phyloP scores from a whole-genome alignment of 2,329 filamentous ascomycete genomes.

The Colletotrichum filicis region DNA sequence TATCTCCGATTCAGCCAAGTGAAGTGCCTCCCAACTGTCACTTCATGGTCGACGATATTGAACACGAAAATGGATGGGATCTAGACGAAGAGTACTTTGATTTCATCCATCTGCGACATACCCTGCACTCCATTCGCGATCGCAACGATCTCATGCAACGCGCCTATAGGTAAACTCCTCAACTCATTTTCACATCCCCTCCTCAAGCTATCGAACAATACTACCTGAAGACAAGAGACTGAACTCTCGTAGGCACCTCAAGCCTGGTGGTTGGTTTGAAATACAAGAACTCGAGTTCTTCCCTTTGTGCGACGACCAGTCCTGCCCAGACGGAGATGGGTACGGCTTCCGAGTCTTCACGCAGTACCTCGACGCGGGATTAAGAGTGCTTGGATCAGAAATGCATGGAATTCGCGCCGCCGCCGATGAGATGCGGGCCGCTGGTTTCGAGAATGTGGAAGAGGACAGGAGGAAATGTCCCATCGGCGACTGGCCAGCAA shows the following conservation, averaged over 20 bases:
- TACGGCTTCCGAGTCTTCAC: slow-evolving; percentile 61
- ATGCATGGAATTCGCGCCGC: slow-evolving; percentile 51
- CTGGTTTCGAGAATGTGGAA: slow-evolving; percentile 55
- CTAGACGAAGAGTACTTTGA: slow-evolving; percentile 58
- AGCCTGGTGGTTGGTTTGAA: slow-evolving; percentile 63
- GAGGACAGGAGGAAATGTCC: slow-evolving; percentile 59
- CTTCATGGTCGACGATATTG: slow-evolving; percentile 64
- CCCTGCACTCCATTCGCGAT: slow-evolving; percentile 56
- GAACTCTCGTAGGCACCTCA: slow-evolving; percentile 52
- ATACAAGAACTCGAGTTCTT: slow-evolving; percentile 57
- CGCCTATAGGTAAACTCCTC: slow-evolving; percentile 50
- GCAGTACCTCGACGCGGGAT: slow-evolving; percentile 51
- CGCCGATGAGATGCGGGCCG: slow-evolving; percentile 47
- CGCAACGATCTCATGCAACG: slow-evolving; percentile 52
- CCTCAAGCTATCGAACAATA: background rate
- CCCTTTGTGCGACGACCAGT: slow-evolving; percentile 56
- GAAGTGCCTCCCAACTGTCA: slow-evolving; percentile 63
- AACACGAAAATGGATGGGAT: slow-evolving; percentile 61
- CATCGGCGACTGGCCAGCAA: slow-evolving; percentile 58
- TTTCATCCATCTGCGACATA: slow-evolving; percentile 61
- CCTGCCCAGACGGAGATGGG: slow-evolving; percentile 49
- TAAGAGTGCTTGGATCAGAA: slow-evolving; percentile 54
- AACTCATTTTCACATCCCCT: background rate
- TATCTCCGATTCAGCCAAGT: slow-evolving; percentile 63
- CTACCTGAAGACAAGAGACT: background rate